Base-by-base conservation (phyloP, 495 filamentous ascomycete genomes). In the Penicillium subrubescens region DNA sequence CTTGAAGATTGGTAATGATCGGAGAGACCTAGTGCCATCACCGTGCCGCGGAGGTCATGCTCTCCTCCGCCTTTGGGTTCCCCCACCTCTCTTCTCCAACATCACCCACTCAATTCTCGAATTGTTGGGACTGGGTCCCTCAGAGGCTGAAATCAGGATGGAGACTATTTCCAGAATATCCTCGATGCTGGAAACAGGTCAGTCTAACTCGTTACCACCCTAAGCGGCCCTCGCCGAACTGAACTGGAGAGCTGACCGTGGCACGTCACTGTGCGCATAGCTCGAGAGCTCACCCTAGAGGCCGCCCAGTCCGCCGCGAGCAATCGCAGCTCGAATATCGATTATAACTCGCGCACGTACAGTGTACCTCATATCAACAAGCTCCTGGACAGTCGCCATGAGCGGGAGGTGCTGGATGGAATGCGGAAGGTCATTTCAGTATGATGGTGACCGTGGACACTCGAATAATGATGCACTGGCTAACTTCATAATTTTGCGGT, bases 151-250 rank as follows among this genome's bases (percentile, higher is more conserved):
- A 55, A 29, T 37, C 2, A 73, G 68, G 59, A 94, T 99, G 95
- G 95, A 98, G 82, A 96, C 95, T n/a, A 93, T 97, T 66, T 93
- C 95, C 21, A 83, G 91, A 68, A 97, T 97, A 75, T 96, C 94
- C 52, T 92, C 87, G 63, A 83, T 99, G 76, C 87, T 99, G 73
- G 95, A 98, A 82, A 94, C 89, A 81, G 92, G 93, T 95, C 80
- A 72, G 82, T 59, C 44, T 15, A 11, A 23, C 41, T 23, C 1
- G 21, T 23, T 58, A 17, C 15, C 10, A 19, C 43, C 31, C 41
- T 34, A 25, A 41, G 46, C 48, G 35, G 48, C 33, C 53, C 19
- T 58, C 29, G 44, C 48, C 60, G 59, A 52, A 58, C 44, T 8
- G 59, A 52, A 58, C 44, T 8, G 56, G 41, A 61, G 51, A 62